Conservation (phyloP, 164 flowering plant genomes). For the Sextonia rubra region DNA sequence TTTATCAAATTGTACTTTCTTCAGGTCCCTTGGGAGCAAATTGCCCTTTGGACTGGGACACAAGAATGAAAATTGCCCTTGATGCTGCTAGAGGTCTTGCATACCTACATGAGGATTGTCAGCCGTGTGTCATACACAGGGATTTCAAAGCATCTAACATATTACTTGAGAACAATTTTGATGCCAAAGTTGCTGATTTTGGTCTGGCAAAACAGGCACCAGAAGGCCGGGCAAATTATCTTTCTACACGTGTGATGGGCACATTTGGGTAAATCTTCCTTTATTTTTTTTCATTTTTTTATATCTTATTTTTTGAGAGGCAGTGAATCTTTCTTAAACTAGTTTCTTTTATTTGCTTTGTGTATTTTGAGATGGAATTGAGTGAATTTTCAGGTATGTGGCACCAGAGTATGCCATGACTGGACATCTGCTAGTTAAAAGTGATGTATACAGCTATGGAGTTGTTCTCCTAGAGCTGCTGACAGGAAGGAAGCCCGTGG, state of each 20-base stretch:
- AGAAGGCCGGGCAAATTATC: conserved; percentile 75
- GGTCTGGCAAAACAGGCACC: conserved; percentile 98
- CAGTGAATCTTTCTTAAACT: neutral
- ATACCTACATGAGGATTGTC: conserved; percentile 95
- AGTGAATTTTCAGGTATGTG: conserved; percentile 64
- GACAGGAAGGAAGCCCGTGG: conserved; percentile 94
- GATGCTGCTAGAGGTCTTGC: conserved; percentile 99
- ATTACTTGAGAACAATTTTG: conserved; percentile 83
- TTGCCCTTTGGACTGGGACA: conserved; percentile 92
- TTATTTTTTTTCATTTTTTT: neutral
- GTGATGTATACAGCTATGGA: conserved; percentile 98
- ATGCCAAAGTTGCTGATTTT: conserved; percentile 97
- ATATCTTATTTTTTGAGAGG: too few relatives aligned
- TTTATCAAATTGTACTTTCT: conserved; percentile 9
- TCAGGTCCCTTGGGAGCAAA: conserved; percentile 82
- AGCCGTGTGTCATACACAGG: conserved; percentile 94
- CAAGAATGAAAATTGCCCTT: conserved; percentile 98
- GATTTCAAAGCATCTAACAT: conserved; percentile 98
- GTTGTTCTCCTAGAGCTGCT: conserved; percentile 94
- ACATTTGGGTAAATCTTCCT: conserved; percentile 76
- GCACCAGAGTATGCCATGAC: conserved; percentile 99
- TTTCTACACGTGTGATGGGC: conserved; percentile 98
- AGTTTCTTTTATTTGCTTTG: conserved; percentile 1
- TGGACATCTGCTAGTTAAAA: conserved; percentile 91
- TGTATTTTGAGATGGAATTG: neutral